Base-by-base conservation (phyloP, 2,329 filamentous ascomycete species). In the Penicillium sp. region DNA sequence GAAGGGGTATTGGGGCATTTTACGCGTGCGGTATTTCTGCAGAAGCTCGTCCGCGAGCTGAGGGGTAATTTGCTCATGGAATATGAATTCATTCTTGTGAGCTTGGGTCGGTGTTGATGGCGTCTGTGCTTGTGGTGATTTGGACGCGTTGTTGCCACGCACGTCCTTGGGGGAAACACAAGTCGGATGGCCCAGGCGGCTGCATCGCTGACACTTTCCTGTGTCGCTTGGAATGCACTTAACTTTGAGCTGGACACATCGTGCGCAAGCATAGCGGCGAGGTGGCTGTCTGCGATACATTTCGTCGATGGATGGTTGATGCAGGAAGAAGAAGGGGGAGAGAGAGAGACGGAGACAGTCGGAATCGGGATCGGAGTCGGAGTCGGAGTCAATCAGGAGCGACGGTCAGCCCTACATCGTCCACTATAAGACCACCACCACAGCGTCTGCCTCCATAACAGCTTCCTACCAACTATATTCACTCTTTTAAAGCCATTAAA, bases 1-100 rank as follows among this genome's bases (percentile, higher is more conserved):
- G 41, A 65, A 65, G 8, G 60, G 60, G 31, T 63, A 65, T 15
- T 65, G 53, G 17, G 60, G 57, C 60, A 60, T 56, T 44, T 63
- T 65, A n/a, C 51, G 51, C 15, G 35, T 45, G 6, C 60, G 54
- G 8, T 60, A 65, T 35, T 60, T 65, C 15, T 31, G 49, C 26
- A 63, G 30, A 0, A 65, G 60, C 17, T 51, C 30, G 8, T 52
- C 44, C 0, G 60, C 41, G 7, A 45, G 23, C 2, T 55, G 23
- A 7, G 2, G 7, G 7, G 11, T 23, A 17, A 55, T 31, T 2
- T 30, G 1, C 6, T 46, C 13, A 26, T 54, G 21, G n/a, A n/a
- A 38, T 9, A 23, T 6, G 41, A 30, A 55, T 9, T 46, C 31
- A 44, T 55, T 30, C 23, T 13, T 21, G 19, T 41, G 19, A 52